Evolutionary conservation across 202 grass and related monocot genomes (phyloP), one percentile per base, ranked within the genome.

Genomic region (Digitaria exilis): DNA sequence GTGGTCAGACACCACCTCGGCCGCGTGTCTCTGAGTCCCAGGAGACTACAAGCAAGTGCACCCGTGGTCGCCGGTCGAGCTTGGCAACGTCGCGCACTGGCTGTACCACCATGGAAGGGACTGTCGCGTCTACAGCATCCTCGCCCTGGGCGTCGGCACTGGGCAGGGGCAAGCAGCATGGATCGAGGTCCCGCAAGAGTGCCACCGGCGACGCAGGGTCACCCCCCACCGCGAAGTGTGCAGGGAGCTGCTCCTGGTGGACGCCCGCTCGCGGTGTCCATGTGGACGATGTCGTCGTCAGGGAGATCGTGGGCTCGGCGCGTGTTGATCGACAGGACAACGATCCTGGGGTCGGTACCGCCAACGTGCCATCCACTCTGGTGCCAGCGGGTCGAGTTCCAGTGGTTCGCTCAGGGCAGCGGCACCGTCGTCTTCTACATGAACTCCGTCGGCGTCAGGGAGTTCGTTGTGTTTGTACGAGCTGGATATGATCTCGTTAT

Each of bases 221-320:
- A n/a, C 4, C 54, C 7, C 0, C 55, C 0, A 2, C 2, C 21
- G 0, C 9, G 55, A 58, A 10, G 0, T 3, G n/a, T 3, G 1
- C 22, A 2, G 4, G 22, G 55, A 58, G 55, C 55, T 58, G 55
- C 55, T 58, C 9, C 55, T 58, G n/a, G 55, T 10, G 55, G 25
- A 1, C 8, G 22, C 9, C 22, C 55, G 55, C 55, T 58, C 9
- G 9, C 2, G 22, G 55, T 58, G n/a, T 58, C n/a, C 55, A 58
- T 58, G 55, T 25, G 54, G 54, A 57, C 9, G 2, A 3, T 13
- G 55, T 25, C n/a, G 54, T 0, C n/a, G n/a, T 19, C 48, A 15
- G 54, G 8, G 21, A 18, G n/a, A n/a, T 25, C 55, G 55, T 58
- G 22, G 55, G 55, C n/a, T 58, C 55, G 52, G 19, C 52, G 52